Evolutionary conservation across 148 eudicot species (phyloP), one percentile per base, ranked within the genome.

Genomic region (Vaccinium darrowii): DNA sequence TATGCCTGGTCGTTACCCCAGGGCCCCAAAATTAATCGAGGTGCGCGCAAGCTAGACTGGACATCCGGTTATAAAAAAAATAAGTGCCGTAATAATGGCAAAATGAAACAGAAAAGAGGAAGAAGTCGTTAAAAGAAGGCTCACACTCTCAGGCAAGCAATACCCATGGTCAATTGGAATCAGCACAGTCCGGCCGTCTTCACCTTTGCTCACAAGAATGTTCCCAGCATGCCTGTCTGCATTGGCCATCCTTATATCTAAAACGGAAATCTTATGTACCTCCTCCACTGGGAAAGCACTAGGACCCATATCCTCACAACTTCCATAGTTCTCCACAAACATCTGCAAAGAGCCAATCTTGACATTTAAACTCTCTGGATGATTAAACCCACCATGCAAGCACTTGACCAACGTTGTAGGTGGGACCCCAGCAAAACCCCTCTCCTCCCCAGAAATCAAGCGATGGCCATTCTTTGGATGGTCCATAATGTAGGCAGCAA

Each of bases 211-310:
- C 57, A 91, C 86, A 91, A 96, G 88, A 73, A 96, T 93, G 86
- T 96, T 96, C 76, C 99, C 98, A 85, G 94, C 91, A 90, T 96
- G 99, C 88, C 99, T 92, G 84, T 96, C 99, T 11, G 98, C 99
- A 92, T 96, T 96, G 8, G 97, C 98, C 95, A 96, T 86, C 90
- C 99, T 93, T 52, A 96, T 93, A 88, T 96, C 98, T 81, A 96
- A 82, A 80, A 96, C 98, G 1, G 95, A 89, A n/a, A 96, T 94
- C 83, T 93, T 96, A 86, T 96, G 99, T 51, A 96, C 98, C 87
- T 96, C 98, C 63, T 92, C 92, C 86, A 92, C 90, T 0, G 99
- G 99, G 84, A 94, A 96, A 69, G 90, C 88, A 52, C 91, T 76
- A 1, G 97, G 93, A 80, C 99, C 99, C 86, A 93, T 93, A 90